Conservation (phyloP, 805 yeast species). For the Saturnispora serradocipensis region DNA sequence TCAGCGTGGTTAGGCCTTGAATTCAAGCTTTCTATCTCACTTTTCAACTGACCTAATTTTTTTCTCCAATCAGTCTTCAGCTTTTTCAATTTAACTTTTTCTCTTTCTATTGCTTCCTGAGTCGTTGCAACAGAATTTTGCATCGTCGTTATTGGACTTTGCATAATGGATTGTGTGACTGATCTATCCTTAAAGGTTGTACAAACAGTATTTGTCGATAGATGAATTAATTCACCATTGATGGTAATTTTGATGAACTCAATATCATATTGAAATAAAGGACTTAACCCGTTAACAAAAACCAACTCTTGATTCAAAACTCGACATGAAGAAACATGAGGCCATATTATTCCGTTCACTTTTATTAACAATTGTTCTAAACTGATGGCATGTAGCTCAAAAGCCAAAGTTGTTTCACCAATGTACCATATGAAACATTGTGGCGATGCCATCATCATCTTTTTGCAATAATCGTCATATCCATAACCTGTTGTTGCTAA, state of each 20-base stretch:
- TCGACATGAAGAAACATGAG: conserved; percentile 48
- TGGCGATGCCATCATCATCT: conserved; percentile 19
- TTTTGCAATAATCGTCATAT: conserved; percentile 18
- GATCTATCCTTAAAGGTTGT: conserved; percentile 27
- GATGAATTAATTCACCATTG: conserved; percentile 21
- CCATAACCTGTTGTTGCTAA: conserved; percentile 26
- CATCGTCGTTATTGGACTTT: conserved; percentile 53
- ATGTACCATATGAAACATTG: conserved; percentile 39
- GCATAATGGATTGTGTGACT: conserved; percentile 27
- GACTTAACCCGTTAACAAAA: conserved; percentile 58
- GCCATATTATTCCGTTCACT: conserved; percentile 65
- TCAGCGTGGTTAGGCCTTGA: conserved; percentile 38
- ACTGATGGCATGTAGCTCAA: conserved; percentile 38
- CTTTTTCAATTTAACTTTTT: conserved; percentile 47
- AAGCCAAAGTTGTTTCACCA: conserved; percentile 43
- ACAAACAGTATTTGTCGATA: conserved; percentile 28
- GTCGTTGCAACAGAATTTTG: conserved; percentile 60
- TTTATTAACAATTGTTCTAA: conserved; percentile 35
- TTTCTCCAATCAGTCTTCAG: conserved; percentile 50
- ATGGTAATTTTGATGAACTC: conserved; percentile 33
- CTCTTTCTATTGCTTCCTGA: conserved; percentile 48
- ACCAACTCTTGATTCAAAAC: conserved; percentile 39
- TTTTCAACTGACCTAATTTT: conserved; percentile 38
- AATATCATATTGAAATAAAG: conserved; percentile 54
- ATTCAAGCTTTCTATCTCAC: conserved; percentile 48